Conservation (phyloP, 2,329 filamentous ascomycete genomes). For the Arachnomyces sp. region DNA sequence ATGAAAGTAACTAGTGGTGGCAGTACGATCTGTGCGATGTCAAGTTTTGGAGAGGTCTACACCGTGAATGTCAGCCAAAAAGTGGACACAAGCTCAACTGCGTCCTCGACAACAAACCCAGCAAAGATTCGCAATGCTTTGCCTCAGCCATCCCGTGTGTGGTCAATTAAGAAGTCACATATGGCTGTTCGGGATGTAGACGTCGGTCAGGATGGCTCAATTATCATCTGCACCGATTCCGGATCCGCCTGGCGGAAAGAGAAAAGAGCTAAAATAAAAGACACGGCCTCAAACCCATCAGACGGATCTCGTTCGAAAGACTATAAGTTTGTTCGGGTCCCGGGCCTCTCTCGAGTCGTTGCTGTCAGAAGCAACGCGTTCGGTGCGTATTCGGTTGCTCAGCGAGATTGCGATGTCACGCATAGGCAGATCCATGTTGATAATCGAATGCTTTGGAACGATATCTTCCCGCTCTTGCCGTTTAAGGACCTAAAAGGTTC, state of each 20-base stretch:
- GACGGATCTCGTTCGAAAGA: constrained; percentile 64
- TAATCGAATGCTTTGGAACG: constrained; percentile 63
- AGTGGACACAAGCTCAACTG: constrained; percentile 51
- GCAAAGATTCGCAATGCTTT: constrained; percentile 80
- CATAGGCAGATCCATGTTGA: constrained; percentile 62
- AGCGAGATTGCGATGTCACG: constrained; percentile 76
- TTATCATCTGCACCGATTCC: constrained; percentile 87
- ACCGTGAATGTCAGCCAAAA: constrained; percentile 70
- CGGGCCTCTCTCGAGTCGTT: constrained; percentile 76
- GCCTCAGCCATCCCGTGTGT: constrained; percentile 71
- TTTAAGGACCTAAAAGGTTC: constrained; percentile 52
- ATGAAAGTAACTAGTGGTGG: constrained; percentile 73
- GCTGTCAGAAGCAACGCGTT: constrained; percentile 81
- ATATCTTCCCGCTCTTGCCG: constrained; percentile 62
- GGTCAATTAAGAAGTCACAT: constrained; percentile 77
- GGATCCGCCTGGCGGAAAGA: constrained; percentile 90
- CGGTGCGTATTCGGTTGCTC: constrained; percentile 80
- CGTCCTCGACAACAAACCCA: constrained; percentile 81
- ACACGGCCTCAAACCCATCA: constrained; percentile 43
- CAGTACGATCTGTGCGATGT: constrained; percentile 85
- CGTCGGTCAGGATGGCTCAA: constrained; percentile 85
- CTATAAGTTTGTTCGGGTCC: constrained; percentile 90
- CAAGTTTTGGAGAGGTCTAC: constrained; percentile 77
- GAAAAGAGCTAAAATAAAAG: constrained; percentile 73
- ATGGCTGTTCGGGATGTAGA: constrained; percentile 80